phyloP scores from a whole-genome alignment of 1,284 basidiomycete genomes.

The Xerocomus amazonicus region DNA sequence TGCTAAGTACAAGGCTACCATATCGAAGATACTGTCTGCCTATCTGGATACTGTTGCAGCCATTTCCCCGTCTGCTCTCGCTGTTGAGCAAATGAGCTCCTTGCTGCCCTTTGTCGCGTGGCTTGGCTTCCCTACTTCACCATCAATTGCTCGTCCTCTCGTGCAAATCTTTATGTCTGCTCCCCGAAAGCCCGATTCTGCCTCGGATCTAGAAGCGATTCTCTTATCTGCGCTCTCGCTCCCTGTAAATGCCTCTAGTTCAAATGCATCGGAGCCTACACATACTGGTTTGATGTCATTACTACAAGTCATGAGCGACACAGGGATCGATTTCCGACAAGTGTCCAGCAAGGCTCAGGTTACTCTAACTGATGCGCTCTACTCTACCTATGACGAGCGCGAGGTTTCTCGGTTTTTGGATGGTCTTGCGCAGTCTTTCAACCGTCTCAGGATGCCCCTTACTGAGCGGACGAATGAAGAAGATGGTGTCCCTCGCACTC shows the following conservation, averaged over 20 bases:
- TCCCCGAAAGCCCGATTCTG: conserved; percentile 18
- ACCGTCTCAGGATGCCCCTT: conserved; percentile 21
- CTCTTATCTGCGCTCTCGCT: conserved; percentile 25
- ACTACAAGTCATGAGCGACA: conserved; percentile 20
- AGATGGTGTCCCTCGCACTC: conserved; percentile 6
- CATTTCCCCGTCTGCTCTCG: conserved; percentile 1
- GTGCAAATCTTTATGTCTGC: conserved; percentile 32
- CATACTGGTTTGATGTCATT: conserved; percentile 24
- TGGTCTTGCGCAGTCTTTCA: conserved; percentile 18
- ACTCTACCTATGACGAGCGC: conserved; percentile 14
- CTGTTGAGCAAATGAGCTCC: conserved; percentile 13
- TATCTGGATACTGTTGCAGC: conserved; percentile 15
- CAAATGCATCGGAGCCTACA: conserved; percentile 3
- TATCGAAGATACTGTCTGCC: conserved; percentile 16
- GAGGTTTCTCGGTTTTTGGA: conserved; percentile 28
- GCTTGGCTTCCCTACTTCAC: conserved; percentile 11
- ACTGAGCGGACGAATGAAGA: conserved; percentile 15
- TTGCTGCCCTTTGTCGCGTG: conserved; percentile 16
- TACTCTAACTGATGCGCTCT: conserved; percentile 26
- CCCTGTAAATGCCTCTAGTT: conserved; percentile 11
- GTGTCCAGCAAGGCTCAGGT: conserved; percentile 22
- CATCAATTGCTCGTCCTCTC: conserved; percentile 18
- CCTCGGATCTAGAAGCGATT: conserved; percentile 31
- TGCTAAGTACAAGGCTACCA: conserved; percentile 14
- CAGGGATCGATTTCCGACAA: conserved; percentile 14